phyloP scores from a whole-genome alignment of 768 basidiomycete genomes.

The Calocera cornea region DNA sequence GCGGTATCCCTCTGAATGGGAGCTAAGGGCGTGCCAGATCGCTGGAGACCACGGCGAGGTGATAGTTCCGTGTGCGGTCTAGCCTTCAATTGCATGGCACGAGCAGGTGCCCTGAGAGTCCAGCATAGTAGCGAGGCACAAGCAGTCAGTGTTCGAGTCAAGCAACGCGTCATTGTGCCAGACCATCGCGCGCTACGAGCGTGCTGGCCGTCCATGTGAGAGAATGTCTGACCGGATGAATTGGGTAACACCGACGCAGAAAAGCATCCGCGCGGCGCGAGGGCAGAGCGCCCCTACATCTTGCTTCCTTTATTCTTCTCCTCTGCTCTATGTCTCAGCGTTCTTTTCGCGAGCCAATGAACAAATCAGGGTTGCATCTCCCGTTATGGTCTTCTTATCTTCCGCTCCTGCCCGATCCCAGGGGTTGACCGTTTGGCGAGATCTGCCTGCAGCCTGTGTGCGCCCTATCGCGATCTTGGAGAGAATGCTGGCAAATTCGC shows the following conservation, averaged over 20 bases:
- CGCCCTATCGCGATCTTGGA: neutral
- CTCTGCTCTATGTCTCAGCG: neutral
- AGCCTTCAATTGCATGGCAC: neutral
- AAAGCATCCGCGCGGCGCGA: neutral
- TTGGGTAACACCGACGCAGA: neutral
- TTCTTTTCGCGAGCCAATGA: conserved; percentile 3
- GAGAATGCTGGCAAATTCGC: conserved; percentile 2
- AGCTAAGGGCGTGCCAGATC: neutral
- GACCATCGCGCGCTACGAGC: neutral
- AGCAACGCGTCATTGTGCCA: neutral
- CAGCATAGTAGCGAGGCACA: neutral
- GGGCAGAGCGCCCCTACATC: neutral
- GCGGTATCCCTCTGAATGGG: no score
- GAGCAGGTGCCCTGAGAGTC: neutral
- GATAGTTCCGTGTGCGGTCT: neutral
- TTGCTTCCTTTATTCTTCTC: neutral
- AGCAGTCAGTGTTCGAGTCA: neutral
- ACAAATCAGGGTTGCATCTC: neutral
- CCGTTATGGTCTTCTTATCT: neutral
- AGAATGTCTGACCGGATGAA: neutral
- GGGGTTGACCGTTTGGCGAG: neutral
- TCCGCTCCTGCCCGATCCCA: conserved; percentile 1
- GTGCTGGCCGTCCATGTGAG: no score
- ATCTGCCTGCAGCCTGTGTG: neutral
- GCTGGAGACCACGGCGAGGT: neutral